Conservation (phyloP, 495 filamentous ascomycete species). For the Xylaria longipes region DNA sequence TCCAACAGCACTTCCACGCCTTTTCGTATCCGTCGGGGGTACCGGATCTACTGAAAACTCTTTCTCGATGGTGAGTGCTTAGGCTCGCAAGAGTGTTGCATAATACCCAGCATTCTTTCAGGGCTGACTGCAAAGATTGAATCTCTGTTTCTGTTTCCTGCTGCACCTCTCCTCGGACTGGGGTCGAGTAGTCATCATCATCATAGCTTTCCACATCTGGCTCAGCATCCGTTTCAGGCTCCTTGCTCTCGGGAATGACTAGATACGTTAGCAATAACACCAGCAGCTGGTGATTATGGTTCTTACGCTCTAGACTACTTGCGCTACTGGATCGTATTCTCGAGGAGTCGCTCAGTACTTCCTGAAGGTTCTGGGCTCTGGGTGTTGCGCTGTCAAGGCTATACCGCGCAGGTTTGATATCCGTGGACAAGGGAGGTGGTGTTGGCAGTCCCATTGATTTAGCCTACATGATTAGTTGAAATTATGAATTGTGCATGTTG, state of each 20-base stretch:
- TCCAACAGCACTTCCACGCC: conserved; percentile 93
- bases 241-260: conserved; percentile 59
- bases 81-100: conserved; percentile 89
- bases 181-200: conserved; percentile 50
- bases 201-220: conserved; percentile 40
- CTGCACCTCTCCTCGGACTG: conserved; percentile 50
- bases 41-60: conserved; percentile 72
- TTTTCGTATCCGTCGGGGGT: conserved; percentile 78
- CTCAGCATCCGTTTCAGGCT: conserved; percentile 46
- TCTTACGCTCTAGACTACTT: conserved; percentile 76
- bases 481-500: conserved; percentile 23
- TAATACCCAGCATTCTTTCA: conserved; percentile 91
- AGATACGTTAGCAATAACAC: conserved; percentile 21
- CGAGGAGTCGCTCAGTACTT: conserved; percentile 54
- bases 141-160: conserved; percentile 64
- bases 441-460: conserved; percentile 49
- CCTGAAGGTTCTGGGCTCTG: conserved; percentile 80
- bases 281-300: not conserved
- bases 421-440: conserved; percentile 73
- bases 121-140: conserved; percentile 72
- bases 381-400: conserved; percentile 76
- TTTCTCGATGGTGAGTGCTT: conserved; percentile 82
- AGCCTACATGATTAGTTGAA: conserved; percentile 38
- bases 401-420: conserved; percentile 67
- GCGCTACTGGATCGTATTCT: conserved; percentile 56